Evolutionary conservation across 2,329 filamentous ascomycete species (phyloP).

Genomic region (Trichoderma lentiforme): DNA sequence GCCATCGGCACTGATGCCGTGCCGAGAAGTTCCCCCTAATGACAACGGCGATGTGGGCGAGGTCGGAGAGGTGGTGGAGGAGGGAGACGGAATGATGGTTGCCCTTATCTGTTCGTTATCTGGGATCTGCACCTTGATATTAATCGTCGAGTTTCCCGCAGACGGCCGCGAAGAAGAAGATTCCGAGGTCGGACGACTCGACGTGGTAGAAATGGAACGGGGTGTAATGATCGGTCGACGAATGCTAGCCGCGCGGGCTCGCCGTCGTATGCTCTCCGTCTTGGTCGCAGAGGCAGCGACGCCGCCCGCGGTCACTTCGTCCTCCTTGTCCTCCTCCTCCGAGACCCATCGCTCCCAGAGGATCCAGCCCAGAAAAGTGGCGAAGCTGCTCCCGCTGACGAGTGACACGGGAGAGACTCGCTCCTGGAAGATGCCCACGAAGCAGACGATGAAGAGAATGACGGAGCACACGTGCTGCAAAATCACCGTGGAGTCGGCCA

Average conservation of each 20-base stretch:
- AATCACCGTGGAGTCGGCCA: conserved; percentile 92
- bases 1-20: neutral
- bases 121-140: conserved; percentile 30
- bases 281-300: conserved; percentile 31
- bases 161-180: conserved; percentile 29
- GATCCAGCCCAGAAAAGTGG: conserved; percentile 83
- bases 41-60: neutral
- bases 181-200: conserved; percentile 25
- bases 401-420: conserved; percentile 87
- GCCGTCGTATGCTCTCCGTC: conserved; percentile 34
- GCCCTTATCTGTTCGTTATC: conserved; percentile 16
- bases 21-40: neutral
- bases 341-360: conserved; percentile 90
- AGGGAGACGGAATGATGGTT: conserved; percentile 37
- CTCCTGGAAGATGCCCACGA: conserved; percentile 83
- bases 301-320: conserved; percentile 35
- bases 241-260: conserved; percentile 37
- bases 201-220: conserved; percentile 28
- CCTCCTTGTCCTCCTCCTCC: conserved; percentile 57
- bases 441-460: conserved; percentile 90
- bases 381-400: conserved; percentile 77
- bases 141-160: conserved; percentile 47
- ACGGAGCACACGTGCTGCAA: conserved; percentile 96
- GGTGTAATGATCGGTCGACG: conserved; percentile 34
- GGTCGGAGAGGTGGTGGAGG: conserved; percentile 21